Percentiles rank a stretch among this genome's conserved stretches.
phyloP scores from a whole-genome alignment of 345 rosid species.

The Gossypium herbaceum region DNA sequence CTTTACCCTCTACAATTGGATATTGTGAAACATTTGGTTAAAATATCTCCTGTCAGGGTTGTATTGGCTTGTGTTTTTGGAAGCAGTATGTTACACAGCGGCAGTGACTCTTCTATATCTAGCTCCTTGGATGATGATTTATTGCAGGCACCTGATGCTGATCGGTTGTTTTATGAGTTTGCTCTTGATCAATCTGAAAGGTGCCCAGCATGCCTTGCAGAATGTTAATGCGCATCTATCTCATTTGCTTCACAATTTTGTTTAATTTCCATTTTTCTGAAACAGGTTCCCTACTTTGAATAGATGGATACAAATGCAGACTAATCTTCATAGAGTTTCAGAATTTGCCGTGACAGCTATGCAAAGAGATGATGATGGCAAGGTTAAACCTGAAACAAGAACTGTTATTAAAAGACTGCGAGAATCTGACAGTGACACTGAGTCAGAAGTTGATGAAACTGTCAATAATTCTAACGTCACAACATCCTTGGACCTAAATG shows the following conservation, averaged over 20 bases:
- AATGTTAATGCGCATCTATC: conserved; percentile 5
- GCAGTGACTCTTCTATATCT: conserved; percentile 64
- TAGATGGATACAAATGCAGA: conserved; percentile 98
- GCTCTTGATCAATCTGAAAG: conserved; percentile 99
- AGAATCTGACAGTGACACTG: conserved; percentile 70
- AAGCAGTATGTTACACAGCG: conserved; percentile 74
- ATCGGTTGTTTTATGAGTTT: conserved; percentile 80
- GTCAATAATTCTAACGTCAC: conserved; percentile 36
- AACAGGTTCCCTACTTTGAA: conserved; percentile 88
- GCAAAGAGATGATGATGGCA: conserved; percentile 44
- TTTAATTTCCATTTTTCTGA: conserved; percentile 20
- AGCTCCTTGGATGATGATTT: conserved; percentile 59
- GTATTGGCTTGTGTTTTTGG: conserved; percentile 96
- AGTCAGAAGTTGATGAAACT: conserved; percentile 67
- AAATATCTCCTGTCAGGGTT: conserved; percentile 91
- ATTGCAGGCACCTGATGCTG: conserved; percentile 64
- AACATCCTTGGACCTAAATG: conserved; percentile 38
- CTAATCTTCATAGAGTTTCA: conserved; percentile 90
- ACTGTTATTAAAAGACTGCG: conserved; percentile 68
- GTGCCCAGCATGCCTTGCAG: conserved; percentile 33
- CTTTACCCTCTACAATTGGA: conserved; percentile 91
- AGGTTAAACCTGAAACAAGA: conserved; percentile 51
- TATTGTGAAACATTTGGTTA: conserved; percentile 83
- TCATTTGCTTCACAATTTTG: conserved; percentile 14
- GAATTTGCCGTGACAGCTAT: conserved; percentile 79